Evolutionary conservation across 106 monocot genomes (phyloP), one percentile per base, ranked within the genome.

Genomic region (Narthecium ossifragum): DNA sequence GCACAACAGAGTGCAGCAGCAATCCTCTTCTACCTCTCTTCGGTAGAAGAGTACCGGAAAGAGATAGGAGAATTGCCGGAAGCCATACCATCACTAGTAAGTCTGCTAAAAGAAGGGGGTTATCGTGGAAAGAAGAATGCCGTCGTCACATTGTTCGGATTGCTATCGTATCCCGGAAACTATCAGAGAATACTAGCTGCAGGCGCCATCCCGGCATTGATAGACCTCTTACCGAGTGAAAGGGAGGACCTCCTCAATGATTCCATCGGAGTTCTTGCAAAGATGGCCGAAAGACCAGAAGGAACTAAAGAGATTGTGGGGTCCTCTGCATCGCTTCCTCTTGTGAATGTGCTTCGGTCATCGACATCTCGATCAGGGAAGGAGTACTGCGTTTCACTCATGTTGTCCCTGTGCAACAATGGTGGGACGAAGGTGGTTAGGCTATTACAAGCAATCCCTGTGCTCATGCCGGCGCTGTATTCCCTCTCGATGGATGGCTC

Each of bases 121-220:
- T 58, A 59, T 25, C 66, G 86, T 1, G 96, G 78, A 9, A 84
- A 80, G 72, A 83, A 73, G 75, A 81, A 81, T 26, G 96, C 90
- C 1, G 15, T 81, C 1, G 60, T 73, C 13, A 66, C 85, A 13
- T 34, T 96, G 5, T 75, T 70, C 12, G 78, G 66, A 20, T 75
- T 96, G 9, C 67, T 90, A 0, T 27, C 57, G 25, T 72, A 30
- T 46, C 61, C 77, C 0, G 65, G 68, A 5, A 90, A 86, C 69
- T 80, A 69, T 14, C 50, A 30, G 0, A 83, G 55, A 34, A 70
- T 74, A 12, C 2, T 96, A 12, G 71, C 63, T 0, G 71, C 86
- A 0, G 83, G 73, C 0, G 64, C 73, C 0, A 29, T 90, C 33
- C 48, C 66, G 0, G 70, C 29, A 6, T 57, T 96, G 20, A 41